These are phyloP conservation scores for Thermothelomyces thermophilus DNA, from an alignment of 2,329 filamentous ascomycete species.

Conservation along the genomic window DNA sequence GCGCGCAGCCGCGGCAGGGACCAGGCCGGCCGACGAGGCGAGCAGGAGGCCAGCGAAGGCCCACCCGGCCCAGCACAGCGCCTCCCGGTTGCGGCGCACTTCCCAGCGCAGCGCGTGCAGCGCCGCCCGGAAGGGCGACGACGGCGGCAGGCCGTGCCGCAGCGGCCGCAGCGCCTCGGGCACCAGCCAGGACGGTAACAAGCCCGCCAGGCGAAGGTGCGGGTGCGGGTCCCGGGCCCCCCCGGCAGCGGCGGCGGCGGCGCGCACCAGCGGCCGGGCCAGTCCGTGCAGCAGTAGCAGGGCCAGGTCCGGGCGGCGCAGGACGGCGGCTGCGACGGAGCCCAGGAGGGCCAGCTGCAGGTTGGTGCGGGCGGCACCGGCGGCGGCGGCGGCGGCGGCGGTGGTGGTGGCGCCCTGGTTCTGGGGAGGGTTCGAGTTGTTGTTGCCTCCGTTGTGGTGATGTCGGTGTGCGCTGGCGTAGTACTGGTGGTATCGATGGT, in stretches of 20 bases:
- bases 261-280: not conserved
- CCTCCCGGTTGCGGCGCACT: not conserved
- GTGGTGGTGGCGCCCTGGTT: not conserved
- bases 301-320: not conserved
- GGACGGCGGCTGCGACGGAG: not conserved
- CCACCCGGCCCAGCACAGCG: not conserved
- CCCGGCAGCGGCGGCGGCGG: no score
- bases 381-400: not conserved
- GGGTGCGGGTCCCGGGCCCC: no score
- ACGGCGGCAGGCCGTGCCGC: not conserved
- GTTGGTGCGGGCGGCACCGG: not conserved
- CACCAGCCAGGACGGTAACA: not conserved
- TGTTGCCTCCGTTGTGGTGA: no score
- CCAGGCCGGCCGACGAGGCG: no score
- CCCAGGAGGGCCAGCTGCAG: not conserved
- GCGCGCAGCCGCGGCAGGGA: not conserved
- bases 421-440: not conserved
- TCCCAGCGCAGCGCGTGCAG: not conserved
- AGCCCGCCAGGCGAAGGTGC: no score
- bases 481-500: not conserved
- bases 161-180: not conserved
- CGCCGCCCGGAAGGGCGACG: not conserved
- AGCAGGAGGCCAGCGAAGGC: no score
- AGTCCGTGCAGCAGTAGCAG: not conserved
- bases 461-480: no score